Evolutionary conservation across 1,284 basidiomycete genomes (phyloP), one percentile per base, ranked within the genome.

Genomic region (Tilletia walkeri): DNA sequence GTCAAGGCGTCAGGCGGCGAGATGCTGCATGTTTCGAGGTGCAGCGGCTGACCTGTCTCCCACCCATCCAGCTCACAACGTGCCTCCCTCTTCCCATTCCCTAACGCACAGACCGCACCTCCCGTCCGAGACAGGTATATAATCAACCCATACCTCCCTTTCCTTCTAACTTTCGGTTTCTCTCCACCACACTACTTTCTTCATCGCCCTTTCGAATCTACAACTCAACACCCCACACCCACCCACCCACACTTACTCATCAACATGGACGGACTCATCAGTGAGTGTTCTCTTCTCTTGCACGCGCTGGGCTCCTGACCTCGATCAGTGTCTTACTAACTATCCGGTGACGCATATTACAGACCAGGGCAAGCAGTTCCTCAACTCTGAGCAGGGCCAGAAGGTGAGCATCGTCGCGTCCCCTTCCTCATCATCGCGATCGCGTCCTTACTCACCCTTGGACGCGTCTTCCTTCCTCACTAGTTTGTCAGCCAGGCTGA

Each of bases 341-440:
- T 9, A 4, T 38, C 34, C 36, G 12, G 6, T 45, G 41, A 45
- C 41, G 41, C 41, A 2, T 63, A 30, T 38, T 20, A 39, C 38
- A 63, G 59, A 79, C 75, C 75, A 79, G 72, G 78, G 76, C 38
- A 78, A 78, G 72, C 73, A 79, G 69, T 79, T 78, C 65, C 76
- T 76, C 65, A 54, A 36, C 69, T 73, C 76, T 36, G 66, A 79
- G 7, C 72, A 79, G 68, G 76, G 77, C 70, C 47, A 74, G 68
- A 59, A 75, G 71, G 30, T 75, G 71, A 39, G 59, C 48, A 3
- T 24, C 6, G 24, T 53, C 12, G 9, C 18, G 7, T 53, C 50
- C n/a, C 7, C 18, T 30, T 14, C 50, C 24, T 53, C n/a, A 20
- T 53, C 24, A 7, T 30, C 50, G 4, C 50, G 50, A n/a, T 53